These are phyloP conservation scores for Claviceps humidiphila DNA, from an alignment of 2,329 filamentous ascomycete genomes.

Conservation along the genomic window DNA sequence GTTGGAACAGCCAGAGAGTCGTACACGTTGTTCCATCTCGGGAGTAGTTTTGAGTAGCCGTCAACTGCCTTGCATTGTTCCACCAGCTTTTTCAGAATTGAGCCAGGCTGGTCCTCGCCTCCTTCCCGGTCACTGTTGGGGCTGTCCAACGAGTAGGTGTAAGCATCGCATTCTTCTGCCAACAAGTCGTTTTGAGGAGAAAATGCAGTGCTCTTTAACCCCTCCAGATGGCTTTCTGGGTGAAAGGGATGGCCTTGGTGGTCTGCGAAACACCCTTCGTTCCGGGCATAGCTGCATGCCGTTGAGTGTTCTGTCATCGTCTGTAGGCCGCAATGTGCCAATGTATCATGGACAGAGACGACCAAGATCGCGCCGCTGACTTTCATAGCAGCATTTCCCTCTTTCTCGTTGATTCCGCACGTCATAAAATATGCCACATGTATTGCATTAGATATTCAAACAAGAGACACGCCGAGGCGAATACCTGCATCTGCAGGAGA, in stretches of 20 bases:
- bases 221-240: constrained; percentile 12
- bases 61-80: not conserved
- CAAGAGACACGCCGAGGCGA: not conserved
- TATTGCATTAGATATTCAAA: not conserved
- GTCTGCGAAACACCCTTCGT: constrained; percentile 15
- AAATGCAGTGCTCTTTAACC: constrained; percentile 7
- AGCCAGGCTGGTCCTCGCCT: not conserved
- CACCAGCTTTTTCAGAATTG: not conserved
- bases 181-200: not conserved
- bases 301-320: not conserved
- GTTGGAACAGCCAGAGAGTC: not conserved
- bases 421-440: not conserved
- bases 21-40: constrained; percentile 2
- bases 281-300: constrained; percentile 12
- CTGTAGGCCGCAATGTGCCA: not conserved
- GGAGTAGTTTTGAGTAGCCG: not conserved
- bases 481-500: not conserved
- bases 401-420: not conserved
- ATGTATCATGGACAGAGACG: not conserved
- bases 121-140: not conserved
- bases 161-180: not conserved
- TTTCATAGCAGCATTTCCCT: not conserved
- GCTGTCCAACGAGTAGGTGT: not conserved
- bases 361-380: not conserved
- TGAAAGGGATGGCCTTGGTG: constrained; percentile 14